Base-by-base conservation (phyloP, 2,329 filamentous ascomycete species). In the Emmonsia crescens region DNA sequence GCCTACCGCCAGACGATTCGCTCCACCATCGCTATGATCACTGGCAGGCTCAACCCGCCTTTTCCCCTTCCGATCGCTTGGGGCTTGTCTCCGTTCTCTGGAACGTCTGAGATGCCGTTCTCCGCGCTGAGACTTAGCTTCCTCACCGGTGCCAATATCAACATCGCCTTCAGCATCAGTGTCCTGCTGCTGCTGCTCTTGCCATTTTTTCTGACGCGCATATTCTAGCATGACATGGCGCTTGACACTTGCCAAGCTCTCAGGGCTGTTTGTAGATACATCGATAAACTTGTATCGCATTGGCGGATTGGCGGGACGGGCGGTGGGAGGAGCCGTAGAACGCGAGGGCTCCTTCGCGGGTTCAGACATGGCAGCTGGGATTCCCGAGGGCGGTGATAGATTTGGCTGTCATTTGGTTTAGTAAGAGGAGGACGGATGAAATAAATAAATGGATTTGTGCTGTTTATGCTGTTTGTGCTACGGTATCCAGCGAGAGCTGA, bases 221-320 rank as follows among this genome's bases (percentile, higher is more conserved):
- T 72, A 75, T 58, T 77, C 74, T 62, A 76, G 73, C 75, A 77
- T 77, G 6, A 77, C 75, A 74, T 77, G 75, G 27, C 74, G 73
- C 58, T 76, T 76, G 44, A 77, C 75, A 63, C 71, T 72, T 1
- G 74, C 76, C 51, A 75, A 64, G 49, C 75, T 76, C 56, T 64
- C 68, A 27, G 73, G 68, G 58, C 68, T 71, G 52, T 73, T 71
- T 59, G 71, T 68, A 10, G 72, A 75, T 61, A 71, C 68, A 63
- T 77, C 74, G 60, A 77, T 76, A 60, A 77, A 77, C 62, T 75
- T 73, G 69, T 74, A 77, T 38, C 71, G 69, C 54, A 61, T 66
- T 40, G 64, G 66, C 14, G 44, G 63, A 24, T 44, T 61, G 52
- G 54, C 56, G 60, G 46, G 58, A 44, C 49, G 38, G 21, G 10